Base-by-base conservation (phyloP, 148 eudicot genomes). In the Spergularia marina region DNA sequence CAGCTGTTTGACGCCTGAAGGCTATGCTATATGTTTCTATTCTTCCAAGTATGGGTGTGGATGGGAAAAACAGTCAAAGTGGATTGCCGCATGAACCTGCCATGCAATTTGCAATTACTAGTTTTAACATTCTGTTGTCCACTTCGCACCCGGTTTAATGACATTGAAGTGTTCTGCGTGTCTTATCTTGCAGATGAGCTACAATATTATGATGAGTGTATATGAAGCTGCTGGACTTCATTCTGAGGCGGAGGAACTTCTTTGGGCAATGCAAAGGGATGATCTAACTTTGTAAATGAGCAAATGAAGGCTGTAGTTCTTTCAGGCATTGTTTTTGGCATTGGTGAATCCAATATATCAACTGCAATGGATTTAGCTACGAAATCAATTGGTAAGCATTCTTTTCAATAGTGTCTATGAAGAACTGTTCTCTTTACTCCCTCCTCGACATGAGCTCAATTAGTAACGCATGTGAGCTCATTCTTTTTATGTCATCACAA, bases 191-290 rank as follows among this genome's bases (percentile, higher is more conserved):
- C 92, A 93, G 98, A 87, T 89, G 76, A 86, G 92, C 81, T 94
- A 85, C 90, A 88, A 85, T 80, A 80, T 89, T 49, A 89, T 90
- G 93, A 86, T 93, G 75, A 91, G 86, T 76, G 86, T 82, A 36
- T 91, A 85, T 76, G 92, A 86, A 18, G 72, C 82, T 64, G 85
- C 76, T 23, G 94, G 96, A 64, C 87, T 87, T 71, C 79, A 84
- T 74, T 56, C 70, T 25, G 78, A 89, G 86, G 92, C 91, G 53
- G 92, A 85, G 79, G 79, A 86, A 36, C 86, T 89, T 74, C 77
- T 94, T 56, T 72, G 74, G 64, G 77, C 83, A 66, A 94, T 91
- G 94, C 87, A 68, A 65, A 83, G 69, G 39, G 74, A 83, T 65
- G 85, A 44, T 6, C 49, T 44, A 44, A 44, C 49, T 44, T 44